Evolutionary conservation across 2,329 filamentous ascomycete species (phyloP), one percentile per base, ranked within the genome.

Genomic region (Fusarium sp.): DNA sequence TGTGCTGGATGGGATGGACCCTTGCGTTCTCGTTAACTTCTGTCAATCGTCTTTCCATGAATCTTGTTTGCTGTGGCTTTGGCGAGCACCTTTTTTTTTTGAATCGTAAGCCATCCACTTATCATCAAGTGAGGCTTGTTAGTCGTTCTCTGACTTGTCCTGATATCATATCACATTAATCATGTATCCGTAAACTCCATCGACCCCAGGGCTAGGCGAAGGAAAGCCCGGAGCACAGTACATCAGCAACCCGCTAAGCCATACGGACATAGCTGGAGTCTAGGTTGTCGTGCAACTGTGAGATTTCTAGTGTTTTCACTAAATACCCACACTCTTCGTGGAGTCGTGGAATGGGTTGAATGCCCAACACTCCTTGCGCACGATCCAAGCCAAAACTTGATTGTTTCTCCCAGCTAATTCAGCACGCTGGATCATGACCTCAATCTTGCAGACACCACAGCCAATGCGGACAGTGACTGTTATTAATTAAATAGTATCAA

Each of bases 1-100:
- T 49, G 48, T 61, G 52, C 67, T 60, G 56, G 56, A 60, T 64
- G 63, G 66, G 59, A 60, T 65, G 63, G 66, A 64, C 65, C 72
- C 70, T 69, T 72, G 66, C 61, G 62, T 65, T 60, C 41, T 66
- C 38, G 23, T 59, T 33, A 41, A 37, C 51, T 64, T 44, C 37
- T 60, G 37, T 63, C n/a, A 35, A 63, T 27, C 38, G 44, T 15
- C 54, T 33, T 54, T 27, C 39, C 39, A 57, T 27, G 18, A 57
- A 49, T 69, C 27, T 69, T 49, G 64, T 58, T 69, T 58, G 37
- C 54, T 49, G 44, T 63, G 63, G 42, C 58, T 59, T 60, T 42
- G 21, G 25, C 41, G 51, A 56, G 65, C 37, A 61, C 39, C 39
- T 49, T 55, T 37, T 55, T 37, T 69, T 69, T 49, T 60, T 57